Percentiles rank a stretch among this genome's conserved stretches.
phyloP scores from a whole-genome alignment of 2,329 filamentous ascomycete species.

The Pyrenochaeta sp. region DNA sequence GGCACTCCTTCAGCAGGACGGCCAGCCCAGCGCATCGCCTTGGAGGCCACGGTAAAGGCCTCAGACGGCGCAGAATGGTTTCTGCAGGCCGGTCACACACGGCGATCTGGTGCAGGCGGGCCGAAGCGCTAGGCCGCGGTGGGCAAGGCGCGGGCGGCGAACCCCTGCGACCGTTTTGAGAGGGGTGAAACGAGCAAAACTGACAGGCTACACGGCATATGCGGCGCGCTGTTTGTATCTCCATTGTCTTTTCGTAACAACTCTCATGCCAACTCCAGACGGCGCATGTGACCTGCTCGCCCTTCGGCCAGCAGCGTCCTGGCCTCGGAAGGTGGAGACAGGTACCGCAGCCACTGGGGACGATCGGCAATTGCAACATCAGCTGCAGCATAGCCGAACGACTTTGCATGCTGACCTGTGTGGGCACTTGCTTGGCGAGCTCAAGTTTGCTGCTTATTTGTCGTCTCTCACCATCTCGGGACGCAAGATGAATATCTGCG shows the following conservation, averaged over 20 bases:
- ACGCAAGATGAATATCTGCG: neutral
- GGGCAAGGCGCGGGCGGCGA: constrained; percentile 15
- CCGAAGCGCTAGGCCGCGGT: constrained; percentile 32
- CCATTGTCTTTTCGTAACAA: constrained; percentile 16
- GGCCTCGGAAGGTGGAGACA: constrained; percentile 16
- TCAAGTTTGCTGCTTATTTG: neutral
- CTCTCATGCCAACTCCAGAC: constrained; percentile 13
- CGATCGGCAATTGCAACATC: constrained; percentile 16
- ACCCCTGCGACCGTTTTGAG: constrained; percentile 37
- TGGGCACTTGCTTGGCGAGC: constrained; percentile 2
- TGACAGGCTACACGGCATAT: constrained; percentile 40
- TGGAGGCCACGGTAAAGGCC: no score
- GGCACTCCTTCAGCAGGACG: constrained; percentile 7
- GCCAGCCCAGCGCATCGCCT: no score
- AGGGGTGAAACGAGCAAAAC: constrained; percentile 31
- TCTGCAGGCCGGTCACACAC: constrained; percentile 24
- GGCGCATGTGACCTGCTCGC: constrained; percentile 26
- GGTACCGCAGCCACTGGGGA: constrained; percentile 12
- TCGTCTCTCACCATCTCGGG: neutral
- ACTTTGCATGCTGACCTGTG: constrained; percentile 9
- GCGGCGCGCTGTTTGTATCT: constrained; percentile 28
- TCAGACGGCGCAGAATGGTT: constrained; percentile 16
- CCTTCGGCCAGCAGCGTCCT: constrained; percentile 14
- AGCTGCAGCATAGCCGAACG: constrained; percentile 1
- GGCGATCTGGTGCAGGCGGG: constrained; percentile 36